Conservation (phyloP, 1,284 basidiomycete species). For the Xerocomus cyaneibrunnescens region DNA sequence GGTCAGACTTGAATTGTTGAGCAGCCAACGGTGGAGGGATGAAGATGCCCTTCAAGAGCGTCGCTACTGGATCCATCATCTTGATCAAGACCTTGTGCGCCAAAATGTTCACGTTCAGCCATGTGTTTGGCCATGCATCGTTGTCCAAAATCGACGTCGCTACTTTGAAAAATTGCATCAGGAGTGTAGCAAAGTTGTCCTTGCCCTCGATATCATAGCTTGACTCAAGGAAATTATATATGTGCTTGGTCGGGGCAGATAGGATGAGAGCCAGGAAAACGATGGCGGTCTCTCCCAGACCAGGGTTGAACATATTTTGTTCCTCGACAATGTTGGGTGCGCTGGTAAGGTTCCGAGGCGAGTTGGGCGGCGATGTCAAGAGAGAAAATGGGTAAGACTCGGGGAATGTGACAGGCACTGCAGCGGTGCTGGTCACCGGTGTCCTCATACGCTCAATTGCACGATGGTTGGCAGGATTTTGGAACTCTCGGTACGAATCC, state of each 20-base stretch:
- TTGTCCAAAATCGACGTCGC: conserved; percentile 82
- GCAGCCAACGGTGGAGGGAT: conserved; percentile 69
- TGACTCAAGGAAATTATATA: conserved; percentile 78
- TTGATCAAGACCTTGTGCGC: conserved; percentile 88
- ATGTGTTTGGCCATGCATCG: conserved; percentile 87
- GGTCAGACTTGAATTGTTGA: conserved; percentile 67
- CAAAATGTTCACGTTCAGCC: conserved; percentile 92
- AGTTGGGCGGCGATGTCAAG: conserved; percentile 63
- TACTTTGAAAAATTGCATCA: conserved; percentile 82
- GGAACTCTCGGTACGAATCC: conserved; percentile 86
- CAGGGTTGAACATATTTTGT: conserved; percentile 67
- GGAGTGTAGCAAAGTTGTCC: conserved; percentile 70
- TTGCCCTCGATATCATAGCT: conserved; percentile 84
- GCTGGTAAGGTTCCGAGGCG: conserved; percentile 45
- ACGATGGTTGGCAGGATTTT: conserved; percentile 62
- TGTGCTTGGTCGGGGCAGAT: conserved; percentile 75
- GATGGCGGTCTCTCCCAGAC: conserved; percentile 83
- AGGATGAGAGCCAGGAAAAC: conserved; percentile 84
- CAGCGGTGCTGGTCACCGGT: conserved; percentile 57
- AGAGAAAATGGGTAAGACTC: conserved; percentile 93
- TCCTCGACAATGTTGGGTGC: conserved; percentile 43
- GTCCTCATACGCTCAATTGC: conserved; percentile 71
- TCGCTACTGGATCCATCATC: conserved; percentile 81
- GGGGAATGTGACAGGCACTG: conserved; percentile 85
- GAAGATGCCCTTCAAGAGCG: conserved; percentile 78